phyloP scores from a whole-genome alignment of 345 rosid genomes.

The Eucalyptus erythrocorys region DNA sequence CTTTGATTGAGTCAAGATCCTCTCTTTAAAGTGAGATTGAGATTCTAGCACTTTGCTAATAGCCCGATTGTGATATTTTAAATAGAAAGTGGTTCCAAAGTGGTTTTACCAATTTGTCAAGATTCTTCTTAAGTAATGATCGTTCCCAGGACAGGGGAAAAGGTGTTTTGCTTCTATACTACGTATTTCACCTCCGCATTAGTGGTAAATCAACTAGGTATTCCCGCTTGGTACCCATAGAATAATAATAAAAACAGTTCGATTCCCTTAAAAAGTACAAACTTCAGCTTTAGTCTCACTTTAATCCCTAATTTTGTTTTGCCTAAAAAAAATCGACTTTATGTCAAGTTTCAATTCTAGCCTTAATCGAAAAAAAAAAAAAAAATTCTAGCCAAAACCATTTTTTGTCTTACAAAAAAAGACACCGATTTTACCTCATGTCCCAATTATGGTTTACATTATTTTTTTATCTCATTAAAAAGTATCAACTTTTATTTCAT shows the following conservation, averaged over 20 bases:
- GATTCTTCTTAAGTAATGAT: not conserved
- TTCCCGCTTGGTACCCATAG: not conserved
- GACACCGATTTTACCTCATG: not conserved
- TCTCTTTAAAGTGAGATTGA: not conserved
- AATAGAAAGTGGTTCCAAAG: not conserved
- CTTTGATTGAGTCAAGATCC: not conserved
- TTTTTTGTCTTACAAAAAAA: not conserved
- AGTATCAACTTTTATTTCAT: not conserved
- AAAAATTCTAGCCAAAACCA: not conserved
- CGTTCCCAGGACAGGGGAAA: not conserved
- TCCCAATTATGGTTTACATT: not conserved
- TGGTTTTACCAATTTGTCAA: not conserved
- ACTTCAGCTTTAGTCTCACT: not conserved
- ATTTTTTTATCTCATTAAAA: not conserved
- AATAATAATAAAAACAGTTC: rapidly evolving
- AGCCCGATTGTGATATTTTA: not conserved
- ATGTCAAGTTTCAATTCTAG: not conserved
- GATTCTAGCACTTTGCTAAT: not conserved
- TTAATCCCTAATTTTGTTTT: not conserved
- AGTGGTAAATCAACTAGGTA: not conserved
- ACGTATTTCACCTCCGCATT: rapidly evolving
- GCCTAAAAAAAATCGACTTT: not conserved
- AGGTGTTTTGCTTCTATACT: not conserved
- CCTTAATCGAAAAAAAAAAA: too few relatives aligned
- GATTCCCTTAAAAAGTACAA: not conserved